phyloP scores from a whole-genome alignment of 352 stramenopile genomes.

The Pythium apleroticum region DNA sequence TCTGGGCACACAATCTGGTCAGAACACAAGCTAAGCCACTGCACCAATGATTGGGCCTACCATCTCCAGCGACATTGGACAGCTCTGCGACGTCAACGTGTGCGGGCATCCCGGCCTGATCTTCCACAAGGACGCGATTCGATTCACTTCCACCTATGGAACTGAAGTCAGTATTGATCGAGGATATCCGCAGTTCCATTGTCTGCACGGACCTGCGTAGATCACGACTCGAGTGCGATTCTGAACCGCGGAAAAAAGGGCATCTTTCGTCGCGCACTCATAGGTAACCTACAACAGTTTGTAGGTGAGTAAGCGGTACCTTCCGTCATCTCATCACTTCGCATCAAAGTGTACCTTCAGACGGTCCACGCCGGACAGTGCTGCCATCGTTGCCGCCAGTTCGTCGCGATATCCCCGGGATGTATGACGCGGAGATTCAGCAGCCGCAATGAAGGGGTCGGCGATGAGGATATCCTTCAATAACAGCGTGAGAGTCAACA shows the following conservation, averaged over 20 bases:
- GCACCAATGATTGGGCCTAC: slow-evolving; percentile 2
- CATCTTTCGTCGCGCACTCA: slow-evolving; percentile 27
- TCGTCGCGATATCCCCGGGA: slow-evolving; percentile 47
- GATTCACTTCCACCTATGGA: slow-evolving; percentile 6
- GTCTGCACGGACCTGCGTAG: slow-evolving; percentile 28
- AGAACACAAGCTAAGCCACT: too few relatives aligned
- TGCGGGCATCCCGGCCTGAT: slow-evolving; percentile 27
- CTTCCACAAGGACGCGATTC: slow-evolving; percentile 20
- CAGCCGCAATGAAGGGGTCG: slow-evolving; percentile 26
- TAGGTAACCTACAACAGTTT: slow-evolving; percentile 23
- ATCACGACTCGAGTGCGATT: slow-evolving; percentile 18
- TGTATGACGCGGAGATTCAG: slow-evolving; percentile 18
- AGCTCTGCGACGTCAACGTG: slow-evolving; percentile 10
- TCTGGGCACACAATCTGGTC: too few relatives aligned
- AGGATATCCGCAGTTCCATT: too few relatives aligned
- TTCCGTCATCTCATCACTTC: too few relatives aligned
- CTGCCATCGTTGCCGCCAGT: slow-evolving; percentile 44
- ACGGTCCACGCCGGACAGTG: slow-evolving; percentile 37
- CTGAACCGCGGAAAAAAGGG: slow-evolving; percentile 12
- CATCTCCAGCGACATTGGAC: slow-evolving; percentile 11
- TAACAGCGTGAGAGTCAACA: not conserved
- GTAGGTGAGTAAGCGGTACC: too few relatives aligned
- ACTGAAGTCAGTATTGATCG: not conserved
- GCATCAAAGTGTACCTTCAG: slow-evolving; percentile 35
- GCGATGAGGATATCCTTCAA: slow-evolving; percentile 39